A percentile compares a stretch with the other conserved stretches of the same genome.
phyloP scores from a whole-genome alignment of 148 eudicot species.

The Chenopodium quinoa region DNA sequence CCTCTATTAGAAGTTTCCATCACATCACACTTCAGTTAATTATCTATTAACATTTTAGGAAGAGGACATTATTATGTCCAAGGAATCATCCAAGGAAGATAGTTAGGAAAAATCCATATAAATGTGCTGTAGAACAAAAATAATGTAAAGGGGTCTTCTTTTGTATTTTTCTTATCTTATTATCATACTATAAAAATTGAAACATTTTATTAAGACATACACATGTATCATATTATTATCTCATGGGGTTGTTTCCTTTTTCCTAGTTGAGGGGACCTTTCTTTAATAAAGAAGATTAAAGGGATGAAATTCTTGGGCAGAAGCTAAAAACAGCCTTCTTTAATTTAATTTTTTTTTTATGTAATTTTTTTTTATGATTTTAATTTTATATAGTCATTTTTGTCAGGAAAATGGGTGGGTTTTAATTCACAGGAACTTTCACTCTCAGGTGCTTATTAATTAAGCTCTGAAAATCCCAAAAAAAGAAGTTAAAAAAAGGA shows the following conservation, averaged over 20 bases:
- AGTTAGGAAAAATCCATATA: neutral
- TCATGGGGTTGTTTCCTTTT: constrained; percentile 16
- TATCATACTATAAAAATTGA: neutral
- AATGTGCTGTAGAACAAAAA: constrained; percentile 3
- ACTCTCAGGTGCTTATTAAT: constrained; percentile 16
- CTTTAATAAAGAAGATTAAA: constrained; percentile 23
- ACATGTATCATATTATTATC: constrained; percentile 7
- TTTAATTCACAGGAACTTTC: constrained; percentile 24
- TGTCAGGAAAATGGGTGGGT: constrained; percentile 29
- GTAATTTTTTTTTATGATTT: neutral
- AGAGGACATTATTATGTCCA: neutral
- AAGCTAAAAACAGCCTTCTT: constrained; percentile 16
- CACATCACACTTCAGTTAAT: neutral
- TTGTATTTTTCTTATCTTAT: neutral
- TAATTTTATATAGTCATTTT: neutral
- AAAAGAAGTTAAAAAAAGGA: neutral
- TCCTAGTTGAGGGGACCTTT: constrained; percentile 3
- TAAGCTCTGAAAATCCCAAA: neutral
- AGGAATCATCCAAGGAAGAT: neutral
- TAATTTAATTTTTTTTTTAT: neutral
- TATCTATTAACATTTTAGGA: neutral
- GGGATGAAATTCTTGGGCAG: neutral
- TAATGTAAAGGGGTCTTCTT: neutral
- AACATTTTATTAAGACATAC: constrained; percentile 12
- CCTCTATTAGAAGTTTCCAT: neutral